Percentiles rank a stretch among this genome's conserved stretches.
Evolutionary conservation across 257 asterid species (phyloP).

Genomic region (Solanum ossicruentum): DNA sequence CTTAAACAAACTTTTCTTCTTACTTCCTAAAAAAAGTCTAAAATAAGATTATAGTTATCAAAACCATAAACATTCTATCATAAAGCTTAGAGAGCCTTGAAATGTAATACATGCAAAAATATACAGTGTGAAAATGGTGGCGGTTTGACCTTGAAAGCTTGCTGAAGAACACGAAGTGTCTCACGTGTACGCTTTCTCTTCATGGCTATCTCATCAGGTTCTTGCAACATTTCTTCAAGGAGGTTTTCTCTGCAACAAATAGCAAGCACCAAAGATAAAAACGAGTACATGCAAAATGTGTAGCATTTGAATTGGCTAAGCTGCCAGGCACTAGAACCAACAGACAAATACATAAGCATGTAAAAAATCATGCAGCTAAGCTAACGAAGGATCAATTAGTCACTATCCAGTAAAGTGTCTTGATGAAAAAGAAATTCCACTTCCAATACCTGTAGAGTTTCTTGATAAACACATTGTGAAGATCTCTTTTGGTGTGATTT

Average conservation of each 20-base stretch:
- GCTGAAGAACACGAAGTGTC: slow-evolving; percentile 76
- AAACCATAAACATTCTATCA: background rate
- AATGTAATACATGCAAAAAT: background rate
- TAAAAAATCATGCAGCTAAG: background rate
- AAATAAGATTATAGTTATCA: background rate
- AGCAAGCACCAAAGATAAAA: background rate
- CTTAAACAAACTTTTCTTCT: background rate
- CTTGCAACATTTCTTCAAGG: slow-evolving; percentile 92
- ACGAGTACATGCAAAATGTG: background rate
- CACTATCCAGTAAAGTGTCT: slow-evolving; percentile 32
- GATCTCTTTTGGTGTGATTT: slow-evolving; percentile 84
- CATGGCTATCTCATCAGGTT: slow-evolving; percentile 81
- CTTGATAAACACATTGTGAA: slow-evolving; percentile 64
- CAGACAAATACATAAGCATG: background rate
- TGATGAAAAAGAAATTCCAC: slow-evolving; percentile 8
- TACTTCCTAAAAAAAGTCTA: background rate
- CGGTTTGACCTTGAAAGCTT: slow-evolving; percentile 77
- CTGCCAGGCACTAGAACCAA: background rate
- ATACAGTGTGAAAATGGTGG: background rate
- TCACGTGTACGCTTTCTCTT: slow-evolving; percentile 92
- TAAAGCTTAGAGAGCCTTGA: background rate
- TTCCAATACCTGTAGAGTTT: slow-evolving; percentile 61
- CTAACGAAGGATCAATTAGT: background rate
- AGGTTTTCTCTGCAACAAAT: slow-evolving; percentile 56
- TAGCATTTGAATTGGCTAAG: background rate